phyloP scores from a whole-genome alignment of 2,329 filamentous ascomycete species.

The Polytolypa hystricis region DNA sequence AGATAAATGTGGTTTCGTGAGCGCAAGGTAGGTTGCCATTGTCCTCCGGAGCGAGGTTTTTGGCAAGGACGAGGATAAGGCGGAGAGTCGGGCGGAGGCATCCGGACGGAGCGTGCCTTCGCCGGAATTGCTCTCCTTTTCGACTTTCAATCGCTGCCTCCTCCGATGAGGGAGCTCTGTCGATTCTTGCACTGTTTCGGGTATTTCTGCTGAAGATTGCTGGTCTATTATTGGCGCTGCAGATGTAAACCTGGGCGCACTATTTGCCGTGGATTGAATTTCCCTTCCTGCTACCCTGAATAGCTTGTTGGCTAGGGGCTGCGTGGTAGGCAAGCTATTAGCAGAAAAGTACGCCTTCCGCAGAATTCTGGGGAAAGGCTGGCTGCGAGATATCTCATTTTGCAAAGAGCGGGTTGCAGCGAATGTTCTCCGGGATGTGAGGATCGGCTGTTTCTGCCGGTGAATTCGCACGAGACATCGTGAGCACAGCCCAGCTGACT shows the following conservation, averaged over 20 bases:
- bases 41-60: constrained; percentile 51
- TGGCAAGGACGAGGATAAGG: constrained; percentile 46
- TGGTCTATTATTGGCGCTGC: constrained; percentile 6
- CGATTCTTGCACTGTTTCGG: constrained; percentile 4
- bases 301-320: constrained; percentile 15
- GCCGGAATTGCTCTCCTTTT: constrained; percentile 16
- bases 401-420: constrained; percentile 20
- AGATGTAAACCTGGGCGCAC: constrained; percentile 13
- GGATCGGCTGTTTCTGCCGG: constrained; percentile 11
- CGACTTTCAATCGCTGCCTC: constrained; percentile 31
- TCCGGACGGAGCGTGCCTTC: constrained; percentile 41
- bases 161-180: constrained; percentile 32
- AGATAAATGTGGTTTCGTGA: constrained; percentile 90
- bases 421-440: constrained; percentile 24
- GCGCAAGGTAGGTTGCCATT: constrained; percentile 70
- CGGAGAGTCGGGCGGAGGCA: constrained; percentile 50
- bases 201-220: neutral
- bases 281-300: constrained; percentile 13
- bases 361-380: constrained; percentile 18
- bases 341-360: constrained; percentile 32
- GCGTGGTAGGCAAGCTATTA: constrained; percentile 17
- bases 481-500: constrained; percentile 22
- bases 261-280: constrained; percentile 17
- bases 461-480: constrained; percentile 22
- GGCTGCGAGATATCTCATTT: constrained; percentile 19